Conservation (phyloP, 2,329 filamentous ascomycete genomes). For the Colletotrichum euphorbiae region DNA sequence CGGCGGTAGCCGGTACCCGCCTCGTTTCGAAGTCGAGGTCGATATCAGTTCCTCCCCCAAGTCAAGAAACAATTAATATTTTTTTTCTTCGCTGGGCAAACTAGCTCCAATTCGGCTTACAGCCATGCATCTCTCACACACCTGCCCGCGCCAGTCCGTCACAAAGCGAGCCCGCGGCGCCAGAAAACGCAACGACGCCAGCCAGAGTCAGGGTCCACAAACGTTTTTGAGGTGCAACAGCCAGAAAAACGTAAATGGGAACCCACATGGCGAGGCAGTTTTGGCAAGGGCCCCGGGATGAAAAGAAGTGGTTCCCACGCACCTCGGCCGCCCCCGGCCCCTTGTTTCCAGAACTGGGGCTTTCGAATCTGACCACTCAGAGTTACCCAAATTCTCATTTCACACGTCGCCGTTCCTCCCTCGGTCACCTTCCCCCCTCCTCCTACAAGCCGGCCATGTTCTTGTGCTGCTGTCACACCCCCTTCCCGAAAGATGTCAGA, state of each 20-base stretch:
- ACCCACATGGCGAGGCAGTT: slow-evolving; percentile 23
- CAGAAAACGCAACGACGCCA: neutral
- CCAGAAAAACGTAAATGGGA: slow-evolving; percentile 25
- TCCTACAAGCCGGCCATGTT: neutral
- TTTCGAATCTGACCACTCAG: slow-evolving; percentile 32
- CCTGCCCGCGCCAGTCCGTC: neutral
- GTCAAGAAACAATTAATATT: too few species aligned
- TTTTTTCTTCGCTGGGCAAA: neutral
- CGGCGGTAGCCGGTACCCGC: slow-evolving; percentile 9
- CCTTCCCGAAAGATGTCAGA: slow-evolving; percentile 6
- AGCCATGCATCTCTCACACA: too few species aligned
- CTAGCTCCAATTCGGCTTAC: slow-evolving; percentile 12
- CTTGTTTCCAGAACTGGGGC: slow-evolving; percentile 27
- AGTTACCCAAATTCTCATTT: slow-evolving; percentile 37
- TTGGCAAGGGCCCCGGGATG: slow-evolving; percentile 14
- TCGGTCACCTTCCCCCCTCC: slow-evolving; percentile 8
- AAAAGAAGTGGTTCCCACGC: slow-evolving; percentile 21
- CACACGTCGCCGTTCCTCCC: slow-evolving; percentile 24
- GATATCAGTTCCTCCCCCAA: neutral
- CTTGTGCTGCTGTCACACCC: slow-evolving; percentile 12
- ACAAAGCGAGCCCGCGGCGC: slow-evolving; percentile 1
- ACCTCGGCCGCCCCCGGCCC: slow-evolving; percentile 9
- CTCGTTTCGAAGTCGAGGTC: slow-evolving; percentile 22
- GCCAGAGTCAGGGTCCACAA: neutral
- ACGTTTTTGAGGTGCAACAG: slow-evolving; percentile 8